Conservation (phyloP, 2,329 filamentous ascomycete genomes). For the Cytospora leucostoma region DNA sequence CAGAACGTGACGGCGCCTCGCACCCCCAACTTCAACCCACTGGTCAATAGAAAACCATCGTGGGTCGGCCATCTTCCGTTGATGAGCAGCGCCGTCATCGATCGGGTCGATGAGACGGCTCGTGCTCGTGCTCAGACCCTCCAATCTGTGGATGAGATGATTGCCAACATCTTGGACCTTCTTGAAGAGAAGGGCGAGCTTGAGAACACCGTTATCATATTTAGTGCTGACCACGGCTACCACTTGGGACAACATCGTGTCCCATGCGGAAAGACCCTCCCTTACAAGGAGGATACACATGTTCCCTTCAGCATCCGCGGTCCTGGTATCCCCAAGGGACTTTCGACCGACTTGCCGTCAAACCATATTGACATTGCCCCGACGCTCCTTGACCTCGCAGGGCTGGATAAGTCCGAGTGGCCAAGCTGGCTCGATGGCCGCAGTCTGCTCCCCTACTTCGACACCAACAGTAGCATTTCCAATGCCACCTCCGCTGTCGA, state of each 20-base stretch:
- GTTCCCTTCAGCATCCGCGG: conserved; percentile 62
- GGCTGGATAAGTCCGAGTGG: conserved; percentile 36
- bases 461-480: conserved; percentile 55
- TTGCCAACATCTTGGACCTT: conserved; percentile 40
- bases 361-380: conserved; percentile 66
- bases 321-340: conserved; percentile 51
- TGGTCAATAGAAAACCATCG: conserved; percentile 41
- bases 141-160: conserved; percentile 47
- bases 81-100: conserved; percentile 22
- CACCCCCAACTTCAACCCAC: conserved; percentile 66
- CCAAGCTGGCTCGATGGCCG: conserved; percentile 28
- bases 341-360: conserved; percentile 50
- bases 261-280: conserved; percentile 50
- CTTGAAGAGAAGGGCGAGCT: conserved; percentile 29
- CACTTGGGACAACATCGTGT: conserved; percentile 26
- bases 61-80: conserved; percentile 26
- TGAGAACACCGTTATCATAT: conserved; percentile 27
- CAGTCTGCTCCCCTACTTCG: conserved; percentile 51
- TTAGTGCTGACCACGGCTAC: conserved; percentile 26
- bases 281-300: conserved; percentile 60
- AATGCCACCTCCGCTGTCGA: conserved; percentile 32
- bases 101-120: conserved; percentile 41
- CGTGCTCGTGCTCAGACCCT: conserved; percentile 47
- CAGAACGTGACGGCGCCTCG: conserved; percentile 60
- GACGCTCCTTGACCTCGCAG: conserved; percentile 53